phyloP scores from a whole-genome alignment of 2,329 filamentous ascomycete species.

The Colletotrichum sidae region DNA sequence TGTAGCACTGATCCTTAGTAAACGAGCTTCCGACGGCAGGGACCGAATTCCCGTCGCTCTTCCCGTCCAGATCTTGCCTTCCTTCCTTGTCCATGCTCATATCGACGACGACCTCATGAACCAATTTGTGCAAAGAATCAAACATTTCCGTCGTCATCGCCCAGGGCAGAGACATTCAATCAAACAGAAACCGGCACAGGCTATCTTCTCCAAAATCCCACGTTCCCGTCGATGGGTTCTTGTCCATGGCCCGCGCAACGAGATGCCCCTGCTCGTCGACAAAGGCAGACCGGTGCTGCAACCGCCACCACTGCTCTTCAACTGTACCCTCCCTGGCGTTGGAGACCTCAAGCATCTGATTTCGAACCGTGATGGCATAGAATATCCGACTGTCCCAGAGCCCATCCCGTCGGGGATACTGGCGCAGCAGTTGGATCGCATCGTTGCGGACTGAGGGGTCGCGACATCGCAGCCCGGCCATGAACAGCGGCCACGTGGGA shows the following conservation, averaged over 20 bases:
- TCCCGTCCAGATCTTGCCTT: too few species aligned
- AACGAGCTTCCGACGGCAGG: too few species aligned
- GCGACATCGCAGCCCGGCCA: constrained; percentile 43
- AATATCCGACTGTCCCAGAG: constrained; percentile 43
- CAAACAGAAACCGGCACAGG: constrained; percentile 10
- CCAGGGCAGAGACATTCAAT: not conserved
- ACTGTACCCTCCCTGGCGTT: constrained; percentile 39
- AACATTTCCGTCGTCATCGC: too few species aligned
- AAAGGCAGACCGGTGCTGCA: constrained; percentile 32
- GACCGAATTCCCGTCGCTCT: too few species aligned
- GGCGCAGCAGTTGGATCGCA: constrained; percentile 42
- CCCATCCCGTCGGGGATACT: constrained; percentile 43
- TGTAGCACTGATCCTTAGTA: too few species aligned
- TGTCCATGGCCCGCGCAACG: constrained; percentile 24
- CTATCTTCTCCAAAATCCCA: constrained; percentile 28
- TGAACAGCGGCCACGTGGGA: constrained; percentile 42
- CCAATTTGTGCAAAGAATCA: too few species aligned
- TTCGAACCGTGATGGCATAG: constrained; percentile 36
- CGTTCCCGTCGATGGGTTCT: constrained; percentile 19
- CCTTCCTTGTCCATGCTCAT: too few species aligned
- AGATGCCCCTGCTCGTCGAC: constrained; percentile 29
- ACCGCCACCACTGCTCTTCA: constrained; percentile 39
- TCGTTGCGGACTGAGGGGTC: constrained; percentile 41
- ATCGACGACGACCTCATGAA: too few species aligned
- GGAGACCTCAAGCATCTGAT: constrained; percentile 38